Evolutionary conservation across 352 stramenopile genomes (phyloP).

Genomic region (Discostella stelligera): DNA sequence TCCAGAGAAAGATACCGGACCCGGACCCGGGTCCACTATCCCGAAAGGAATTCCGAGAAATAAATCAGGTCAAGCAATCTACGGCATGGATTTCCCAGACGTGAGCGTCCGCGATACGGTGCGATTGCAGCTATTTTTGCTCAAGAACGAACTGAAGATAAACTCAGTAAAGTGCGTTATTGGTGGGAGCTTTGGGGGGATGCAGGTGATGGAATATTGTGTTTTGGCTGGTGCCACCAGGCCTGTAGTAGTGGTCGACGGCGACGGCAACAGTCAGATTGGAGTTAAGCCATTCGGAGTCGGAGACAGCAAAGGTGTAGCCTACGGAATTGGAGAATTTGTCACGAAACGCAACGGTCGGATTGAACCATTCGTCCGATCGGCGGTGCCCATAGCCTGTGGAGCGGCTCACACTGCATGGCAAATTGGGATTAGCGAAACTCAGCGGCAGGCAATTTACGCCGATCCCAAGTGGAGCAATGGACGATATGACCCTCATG

Average conservation of each 20-base stretch:
- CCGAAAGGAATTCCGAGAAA: slow-evolving; percentile 27
- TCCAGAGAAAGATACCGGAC: not conserved
- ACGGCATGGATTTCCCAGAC: slow-evolving; percentile 89
- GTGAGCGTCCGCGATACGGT: slow-evolving; percentile 93
- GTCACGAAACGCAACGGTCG: slow-evolving; percentile 46
- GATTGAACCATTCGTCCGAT: slow-evolving; percentile 84
- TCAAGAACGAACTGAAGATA: slow-evolving; percentile 88
- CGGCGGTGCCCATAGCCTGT: slow-evolving; percentile 92
- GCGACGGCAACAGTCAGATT: not conserved
- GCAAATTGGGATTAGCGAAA: slow-evolving; percentile 94
- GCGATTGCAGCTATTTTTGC: slow-evolving; percentile 86
- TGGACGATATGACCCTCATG: slow-evolving; percentile 81
- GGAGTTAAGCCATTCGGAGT: not conserved
- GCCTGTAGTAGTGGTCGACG: not conserved
- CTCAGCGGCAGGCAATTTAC: slow-evolving; percentile 94
- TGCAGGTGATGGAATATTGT: slow-evolving; percentile 96
- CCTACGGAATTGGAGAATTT: slow-evolving; percentile 54
- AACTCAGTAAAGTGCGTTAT: slow-evolving; percentile 89
- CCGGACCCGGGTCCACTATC: no score
- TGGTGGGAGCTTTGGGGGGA: slow-evolving; percentile 93
- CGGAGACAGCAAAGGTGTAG: not conserved
- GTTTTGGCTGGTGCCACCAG: slow-evolving; percentile 80
- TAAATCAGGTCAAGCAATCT: slow-evolving; percentile 61
- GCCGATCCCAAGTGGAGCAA: slow-evolving; percentile 90
- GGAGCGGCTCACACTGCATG: slow-evolving; percentile 91